Conservation (phyloP, 305 asterid species). For the Withania somnifera region DNA sequence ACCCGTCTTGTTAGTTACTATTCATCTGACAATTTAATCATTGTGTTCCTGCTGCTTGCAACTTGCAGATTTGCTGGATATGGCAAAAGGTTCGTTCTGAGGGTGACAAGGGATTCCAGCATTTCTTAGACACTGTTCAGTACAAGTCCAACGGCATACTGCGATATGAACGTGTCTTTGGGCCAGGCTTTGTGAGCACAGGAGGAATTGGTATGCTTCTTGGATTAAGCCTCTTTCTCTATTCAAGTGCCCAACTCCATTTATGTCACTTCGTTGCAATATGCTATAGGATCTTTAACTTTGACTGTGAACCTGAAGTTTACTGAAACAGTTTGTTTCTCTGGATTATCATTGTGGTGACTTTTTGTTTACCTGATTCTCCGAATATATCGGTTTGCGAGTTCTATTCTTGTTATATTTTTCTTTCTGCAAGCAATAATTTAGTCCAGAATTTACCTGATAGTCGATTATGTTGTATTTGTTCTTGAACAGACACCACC, state of each 20-base stretch:
- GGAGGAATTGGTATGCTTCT: slow-evolving; percentile 69
- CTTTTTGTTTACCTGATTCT: background rate
- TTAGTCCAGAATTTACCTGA: background rate
- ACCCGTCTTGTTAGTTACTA: background rate
- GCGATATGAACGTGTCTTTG: slow-evolving; percentile 91
- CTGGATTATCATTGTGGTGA: background rate
- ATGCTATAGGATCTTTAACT: background rate
- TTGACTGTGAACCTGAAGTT: background rate
- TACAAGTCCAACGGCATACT: slow-evolving; percentile 77
- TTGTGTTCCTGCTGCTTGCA: background rate
- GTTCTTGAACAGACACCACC: slow-evolving; percentile 61
- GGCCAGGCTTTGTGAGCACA: slow-evolving; percentile 87
- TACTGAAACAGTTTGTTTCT: background rate
- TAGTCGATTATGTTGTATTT: background rate
- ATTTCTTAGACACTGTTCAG: slow-evolving; percentile 86
- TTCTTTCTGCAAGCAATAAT: background rate
- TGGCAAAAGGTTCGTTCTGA: slow-evolving; percentile 81
- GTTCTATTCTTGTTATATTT: background rate
- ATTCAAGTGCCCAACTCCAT: background rate
- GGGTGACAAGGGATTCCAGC: slow-evolving; percentile 72
- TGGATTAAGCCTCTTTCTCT: background rate
- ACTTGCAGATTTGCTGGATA: slow-evolving; percentile 76
- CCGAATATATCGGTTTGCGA: background rate
- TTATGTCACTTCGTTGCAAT: background rate
- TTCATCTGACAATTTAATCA: background rate